Evolutionary conservation across 139 green algal genomes (phyloP).

Genomic region (Chlorella sp.): DNA sequence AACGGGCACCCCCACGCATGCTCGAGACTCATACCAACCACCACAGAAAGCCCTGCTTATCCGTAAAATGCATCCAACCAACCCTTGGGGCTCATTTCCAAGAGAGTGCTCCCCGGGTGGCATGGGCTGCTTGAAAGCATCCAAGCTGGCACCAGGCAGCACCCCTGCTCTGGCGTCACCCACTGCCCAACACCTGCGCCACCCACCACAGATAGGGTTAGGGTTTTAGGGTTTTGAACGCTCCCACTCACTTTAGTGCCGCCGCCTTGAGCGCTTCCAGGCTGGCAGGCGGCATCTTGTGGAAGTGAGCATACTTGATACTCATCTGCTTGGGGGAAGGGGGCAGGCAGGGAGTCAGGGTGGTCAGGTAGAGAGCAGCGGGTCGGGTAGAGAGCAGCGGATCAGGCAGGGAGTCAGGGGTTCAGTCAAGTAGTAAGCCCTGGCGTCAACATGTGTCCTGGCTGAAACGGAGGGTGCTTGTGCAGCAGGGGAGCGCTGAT

Average conservation of each 20-base stretch:
- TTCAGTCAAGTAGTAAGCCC: neutral
- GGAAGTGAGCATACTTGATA: slow-evolving; percentile 37
- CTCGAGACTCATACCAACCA: too few species aligned
- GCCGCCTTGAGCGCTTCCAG: slow-evolving; percentile 42
- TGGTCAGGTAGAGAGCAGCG: too few species aligned
- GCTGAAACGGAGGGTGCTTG: neutral
- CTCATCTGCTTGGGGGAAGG: neutral
- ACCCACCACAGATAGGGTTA: neutral
- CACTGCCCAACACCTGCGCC: neutral
- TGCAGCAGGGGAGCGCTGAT: neutral
- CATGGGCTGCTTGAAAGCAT: neutral
- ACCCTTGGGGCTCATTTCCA: too few species aligned
- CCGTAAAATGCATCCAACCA: too few species aligned
- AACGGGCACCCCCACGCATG: too few species aligned
- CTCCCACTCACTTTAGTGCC: neutral
- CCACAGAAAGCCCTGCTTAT: too few species aligned
- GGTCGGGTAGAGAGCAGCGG: too few species aligned
- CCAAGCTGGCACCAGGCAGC: neutral
- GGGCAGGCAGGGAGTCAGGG: neutral
- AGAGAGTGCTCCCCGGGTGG: too few species aligned
- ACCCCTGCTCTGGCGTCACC: neutral
- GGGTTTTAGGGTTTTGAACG: neutral
- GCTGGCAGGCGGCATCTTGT: slow-evolving; percentile 32
- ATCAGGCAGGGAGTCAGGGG: neutral
- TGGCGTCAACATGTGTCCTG: neutral